Base-by-base conservation (phyloP, 345 rosid genomes). In the Brassica juncea region DNA sequence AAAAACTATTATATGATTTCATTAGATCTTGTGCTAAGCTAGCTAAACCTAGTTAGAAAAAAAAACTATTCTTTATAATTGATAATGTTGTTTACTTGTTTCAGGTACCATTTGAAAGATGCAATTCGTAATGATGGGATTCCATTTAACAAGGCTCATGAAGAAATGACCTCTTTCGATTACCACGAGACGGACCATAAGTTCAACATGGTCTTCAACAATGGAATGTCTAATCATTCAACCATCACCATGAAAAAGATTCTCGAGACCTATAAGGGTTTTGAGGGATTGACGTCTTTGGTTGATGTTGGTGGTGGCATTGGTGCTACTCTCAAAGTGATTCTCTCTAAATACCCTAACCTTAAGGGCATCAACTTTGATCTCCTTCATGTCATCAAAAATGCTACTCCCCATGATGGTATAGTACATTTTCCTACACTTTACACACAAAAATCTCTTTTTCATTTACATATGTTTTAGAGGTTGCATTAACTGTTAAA, bases 101-200 rank as follows among this genome's bases (percentile, higher is more conserved):
- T 11, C 57, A 91, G 94, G 94, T 90, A 89, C 71, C 67, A 90
- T 81, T 77, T 94, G 86, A 94, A 90, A 66, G 96, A 92, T 72
- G 90, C 91, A 28, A 74, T 94, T 65, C 89, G 90, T 21, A 94
- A 92, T 4, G 96, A 93, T 23, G 92, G 96, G 9, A 87, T 89
- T 63, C 92, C 97, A 6, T 92, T 94, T 66, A 89, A 87, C 87
- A 94, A 90, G 76, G 94, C 93, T 0, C 84, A 90, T 49, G 4
- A 28, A 3, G 91, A 93, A 0, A 90, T 86, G 98, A 88, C 87
- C 0, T 85, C 89, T 5, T 94, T 94, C 55, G 94, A 94, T 55
- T 90, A 94, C 75, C 90, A 90, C 4, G 91, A 94, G 4, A 92
- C 81, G 4, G 92, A 94, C 74, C 89, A 84, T 12, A 84, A 88